Base-by-base conservation (phyloP, 2,329 filamentous ascomycete species). In the Trichoderma brevicompactum region DNA sequence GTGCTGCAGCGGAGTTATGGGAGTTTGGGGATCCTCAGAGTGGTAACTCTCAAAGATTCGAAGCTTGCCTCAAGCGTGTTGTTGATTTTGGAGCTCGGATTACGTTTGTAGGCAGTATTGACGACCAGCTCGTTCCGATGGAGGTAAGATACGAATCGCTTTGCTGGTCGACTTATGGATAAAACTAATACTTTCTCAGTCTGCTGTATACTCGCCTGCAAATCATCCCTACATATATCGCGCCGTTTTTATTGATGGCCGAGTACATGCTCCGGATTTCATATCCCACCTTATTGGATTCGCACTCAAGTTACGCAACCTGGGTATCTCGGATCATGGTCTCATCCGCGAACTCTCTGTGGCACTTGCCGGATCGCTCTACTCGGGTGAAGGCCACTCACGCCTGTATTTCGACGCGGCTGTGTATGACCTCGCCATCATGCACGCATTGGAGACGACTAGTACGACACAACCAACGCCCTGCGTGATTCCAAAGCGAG, bases 171-270 rank as follows among this genome's bases (percentile, higher is more conserved):
- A 44, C 7, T 5, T 10, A 17, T 7, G 13, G n/a, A 7, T 19
- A 10, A 46, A 49, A 1, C 34, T 41, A 41, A 66, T n/a, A 1
- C 8, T 82, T 19, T 9, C 34, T n/a, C 53, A 81, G 87, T 97
- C 94, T 2, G 93, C 94, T 15, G 87, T 95, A 0, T 96, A 96
- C 77, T 90, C 92, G 0, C 91, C 91, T 0, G 88, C 93, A 4
- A 88, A 87, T 19, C 95, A 99, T 73, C 95, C 95, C 0, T 94
- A 97, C 76, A 94, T 98, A 66, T 96, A 93, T 75, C 89, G 95
- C 34, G 92, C 94, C n/a, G 93, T 96, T 15, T 98, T 98, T 74
- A 91, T 99, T 62, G 94, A 99, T 76, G 92, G 94, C 32, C 89
- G 94, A 66, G 85, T 97, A 40, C 94, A 98, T 75, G 91, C 94